A percentile compares a stretch with the other conserved stretches of the same genome.
Evolutionary conservation across 2,329 filamentous ascomycete species (phyloP).

Genomic region (Plectosphaerella sp.): DNA sequence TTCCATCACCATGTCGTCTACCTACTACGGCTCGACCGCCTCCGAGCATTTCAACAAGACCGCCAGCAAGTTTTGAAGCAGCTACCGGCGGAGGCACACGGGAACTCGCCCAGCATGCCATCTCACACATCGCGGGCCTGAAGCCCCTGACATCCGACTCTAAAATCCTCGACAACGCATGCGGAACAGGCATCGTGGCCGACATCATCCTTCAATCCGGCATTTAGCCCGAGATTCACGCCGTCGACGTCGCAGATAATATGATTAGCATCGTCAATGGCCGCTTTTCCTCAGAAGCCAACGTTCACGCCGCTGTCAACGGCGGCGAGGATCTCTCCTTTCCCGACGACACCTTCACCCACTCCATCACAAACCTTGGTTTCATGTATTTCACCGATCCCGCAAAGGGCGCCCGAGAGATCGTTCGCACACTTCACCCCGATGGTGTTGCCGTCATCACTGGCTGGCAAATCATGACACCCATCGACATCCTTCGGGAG

Average conservation of each 20-base stretch:
- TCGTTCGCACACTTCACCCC: constrained; percentile 29
- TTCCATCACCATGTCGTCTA: no score
- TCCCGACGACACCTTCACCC: constrained; percentile 26
- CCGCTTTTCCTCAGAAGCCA: constrained; percentile 5
- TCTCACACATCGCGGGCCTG: constrained; percentile 43
- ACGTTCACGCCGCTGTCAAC: constrained; percentile 11
- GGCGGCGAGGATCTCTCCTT: constrained; percentile 18
- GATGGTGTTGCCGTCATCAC: constrained; percentile 31
- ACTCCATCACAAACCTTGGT: constrained; percentile 32
- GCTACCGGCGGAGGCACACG: constrained; percentile 13
- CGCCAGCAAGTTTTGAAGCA: constrained; percentile 14
- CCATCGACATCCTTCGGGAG: constrained; percentile 8
- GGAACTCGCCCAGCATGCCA: constrained; percentile 9
- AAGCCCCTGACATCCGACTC: constrained; percentile 31
- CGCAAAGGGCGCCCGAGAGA: constrained; percentile 26
- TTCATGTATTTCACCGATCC: constrained; percentile 28
- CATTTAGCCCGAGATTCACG: constrained; percentile 7
- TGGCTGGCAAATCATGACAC: constrained; percentile 14
- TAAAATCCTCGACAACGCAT: constrained; percentile 24
- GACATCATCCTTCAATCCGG: constrained; percentile 9
- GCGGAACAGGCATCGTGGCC: constrained; percentile 18
- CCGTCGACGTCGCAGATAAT: constrained; percentile 13
- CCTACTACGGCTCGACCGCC: no score
- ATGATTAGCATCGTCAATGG: constrained; percentile 14
- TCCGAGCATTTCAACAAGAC: constrained; percentile 5